Evolutionary conservation across 139 green algal genomes (phyloP).

Genomic region (Coelastrella sp.): DNA sequence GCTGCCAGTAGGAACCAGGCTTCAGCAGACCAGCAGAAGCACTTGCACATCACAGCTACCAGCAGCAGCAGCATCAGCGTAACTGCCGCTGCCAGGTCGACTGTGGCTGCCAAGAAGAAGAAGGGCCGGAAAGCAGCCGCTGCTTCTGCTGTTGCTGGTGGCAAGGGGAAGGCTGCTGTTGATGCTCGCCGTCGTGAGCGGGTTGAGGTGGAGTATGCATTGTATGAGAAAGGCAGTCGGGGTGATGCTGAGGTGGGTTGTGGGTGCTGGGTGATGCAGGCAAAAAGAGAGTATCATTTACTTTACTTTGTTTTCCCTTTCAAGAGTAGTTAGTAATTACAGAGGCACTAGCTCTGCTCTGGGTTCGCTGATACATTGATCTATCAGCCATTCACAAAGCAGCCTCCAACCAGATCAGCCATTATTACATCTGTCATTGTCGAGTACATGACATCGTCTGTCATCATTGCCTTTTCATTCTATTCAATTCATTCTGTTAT

Average conservation of each 20-base stretch:
- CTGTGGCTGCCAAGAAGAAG: not conserved
- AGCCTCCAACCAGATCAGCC: too few species aligned
- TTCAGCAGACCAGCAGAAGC: not conserved
- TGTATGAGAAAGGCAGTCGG: slow-evolving; percentile 2
- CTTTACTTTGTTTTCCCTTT: too few species aligned
- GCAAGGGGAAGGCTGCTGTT: not conserved
- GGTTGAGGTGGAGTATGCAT: not conserved
- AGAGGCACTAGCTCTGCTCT: too few species aligned
- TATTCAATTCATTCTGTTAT: too few species aligned
- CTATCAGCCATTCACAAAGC: too few species aligned
- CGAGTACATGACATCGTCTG: too few species aligned
- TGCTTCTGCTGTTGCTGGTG: not conserved
- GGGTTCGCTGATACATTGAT: too few species aligned
- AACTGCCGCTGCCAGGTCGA: not conserved
- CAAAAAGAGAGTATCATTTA: too few species aligned
- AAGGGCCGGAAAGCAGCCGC: not conserved
- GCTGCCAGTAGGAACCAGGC: not conserved
- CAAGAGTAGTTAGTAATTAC: too few species aligned
- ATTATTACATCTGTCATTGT: too few species aligned
- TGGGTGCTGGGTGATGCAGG: too few species aligned
- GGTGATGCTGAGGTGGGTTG: slow-evolving; percentile 13
- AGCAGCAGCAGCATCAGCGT: not conserved
- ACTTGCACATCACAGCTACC: not conserved
- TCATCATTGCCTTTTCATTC: too few species aligned
- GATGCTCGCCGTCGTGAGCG: slow-evolving; percentile 14